Conservation (phyloP, 768 basidiomycete genomes). For the Pulveroboletus sp. region DNA sequence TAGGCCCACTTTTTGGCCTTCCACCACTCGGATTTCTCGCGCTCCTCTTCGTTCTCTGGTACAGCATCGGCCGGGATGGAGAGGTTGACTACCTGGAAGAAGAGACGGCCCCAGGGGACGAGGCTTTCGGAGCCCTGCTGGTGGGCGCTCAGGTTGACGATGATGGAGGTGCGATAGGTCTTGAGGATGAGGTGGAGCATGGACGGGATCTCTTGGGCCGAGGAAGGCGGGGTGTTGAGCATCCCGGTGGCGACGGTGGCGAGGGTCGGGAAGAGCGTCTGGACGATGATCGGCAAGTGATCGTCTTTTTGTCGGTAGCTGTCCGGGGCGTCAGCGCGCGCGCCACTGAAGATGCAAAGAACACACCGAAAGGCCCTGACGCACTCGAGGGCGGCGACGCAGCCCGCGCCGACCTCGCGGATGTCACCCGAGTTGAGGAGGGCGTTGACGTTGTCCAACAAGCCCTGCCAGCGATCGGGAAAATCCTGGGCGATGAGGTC, state of each 20-base stretch:
- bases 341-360: not conserved
- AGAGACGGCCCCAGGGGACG: slow-evolving; percentile 82
- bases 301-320: slow-evolving; percentile 71
- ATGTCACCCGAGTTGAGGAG: slow-evolving; percentile 63
- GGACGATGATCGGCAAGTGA: slow-evolving; percentile 53
- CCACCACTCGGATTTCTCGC: slow-evolving; percentile 85
- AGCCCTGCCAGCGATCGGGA: slow-evolving; percentile 67
- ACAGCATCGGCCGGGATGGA: slow-evolving; percentile 61
- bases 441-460: slow-evolving; percentile 63
- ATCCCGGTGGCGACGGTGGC: slow-evolving; percentile 71
- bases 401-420: slow-evolving; percentile 75
- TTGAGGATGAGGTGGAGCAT: slow-evolving; percentile 87
- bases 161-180: slow-evolving; percentile 78
- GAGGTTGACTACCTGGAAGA: slow-evolving; percentile 77
- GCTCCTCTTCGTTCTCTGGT: slow-evolving; percentile 68
- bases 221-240: slow-evolving; percentile 55
- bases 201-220: slow-evolving; percentile 68
- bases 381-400: slow-evolving; percentile 72
- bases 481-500: slow-evolving; percentile 73
- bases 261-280: slow-evolving; percentile 68
- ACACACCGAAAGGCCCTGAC: slow-evolving; percentile 50
- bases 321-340: slow-evolving; percentile 36
- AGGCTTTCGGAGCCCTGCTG: slow-evolving; percentile 74
- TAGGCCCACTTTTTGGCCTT: slow-evolving; percentile 93
- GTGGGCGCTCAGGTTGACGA: slow-evolving; percentile 65